A percentile compares a stretch with the other conserved stretches of the same genome.
Conservation (phyloP, 2,329 filamentous ascomycete species). For the Aquanectria penicillioides region DNA sequence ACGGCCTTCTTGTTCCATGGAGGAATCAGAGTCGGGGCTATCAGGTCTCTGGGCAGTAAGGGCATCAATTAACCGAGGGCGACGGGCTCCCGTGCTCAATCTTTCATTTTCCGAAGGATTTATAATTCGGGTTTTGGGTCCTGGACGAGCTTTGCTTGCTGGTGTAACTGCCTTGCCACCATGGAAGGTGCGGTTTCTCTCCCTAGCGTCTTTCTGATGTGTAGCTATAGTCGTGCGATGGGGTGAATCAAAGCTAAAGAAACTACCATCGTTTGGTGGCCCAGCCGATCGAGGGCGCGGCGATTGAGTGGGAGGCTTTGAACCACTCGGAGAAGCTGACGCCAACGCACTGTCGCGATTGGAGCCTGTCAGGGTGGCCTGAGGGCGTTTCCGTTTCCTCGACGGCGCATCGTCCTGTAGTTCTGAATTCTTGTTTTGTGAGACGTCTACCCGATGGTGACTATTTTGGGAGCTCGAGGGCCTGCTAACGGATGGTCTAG, state of each 20-base stretch:
- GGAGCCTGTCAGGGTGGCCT: conserved; percentile 18
- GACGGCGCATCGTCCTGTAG: conserved; percentile 29
- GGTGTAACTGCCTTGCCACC: conserved; percentile 23
- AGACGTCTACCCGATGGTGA: conserved; percentile 1
- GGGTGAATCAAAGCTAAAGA: conserved; percentile 1
- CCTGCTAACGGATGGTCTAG: conserved; percentile 16
- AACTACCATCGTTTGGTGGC: conserved; percentile 9
- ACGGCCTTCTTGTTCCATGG: conserved; percentile 22
- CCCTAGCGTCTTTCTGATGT: conserved; percentile 15
- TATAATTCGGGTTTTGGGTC: background rate
- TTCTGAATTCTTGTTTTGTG: conserved; percentile 17
- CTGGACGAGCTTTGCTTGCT: conserved; percentile 2
- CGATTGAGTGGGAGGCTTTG: conserved; percentile 22
- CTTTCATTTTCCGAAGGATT: conserved; percentile 16
- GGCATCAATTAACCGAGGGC: conserved; percentile 55
- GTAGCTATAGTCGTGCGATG: conserved; percentile 9
- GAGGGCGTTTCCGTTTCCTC: conserved; percentile 37
- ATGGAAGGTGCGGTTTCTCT: conserved; percentile 12
- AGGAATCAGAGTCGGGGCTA: conserved; percentile 44
- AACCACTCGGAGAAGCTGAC: conserved; percentile 14
- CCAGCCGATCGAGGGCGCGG: conserved; percentile 19
- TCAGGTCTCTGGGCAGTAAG: conserved; percentile 52
- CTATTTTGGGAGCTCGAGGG: conserved; percentile 15
- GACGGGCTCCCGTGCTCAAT: conserved; percentile 27
- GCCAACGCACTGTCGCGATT: conserved; percentile 15